Evolutionary conservation across 176 grass and related monocot species (phyloP).

Genomic region (Oryza nivara): DNA sequence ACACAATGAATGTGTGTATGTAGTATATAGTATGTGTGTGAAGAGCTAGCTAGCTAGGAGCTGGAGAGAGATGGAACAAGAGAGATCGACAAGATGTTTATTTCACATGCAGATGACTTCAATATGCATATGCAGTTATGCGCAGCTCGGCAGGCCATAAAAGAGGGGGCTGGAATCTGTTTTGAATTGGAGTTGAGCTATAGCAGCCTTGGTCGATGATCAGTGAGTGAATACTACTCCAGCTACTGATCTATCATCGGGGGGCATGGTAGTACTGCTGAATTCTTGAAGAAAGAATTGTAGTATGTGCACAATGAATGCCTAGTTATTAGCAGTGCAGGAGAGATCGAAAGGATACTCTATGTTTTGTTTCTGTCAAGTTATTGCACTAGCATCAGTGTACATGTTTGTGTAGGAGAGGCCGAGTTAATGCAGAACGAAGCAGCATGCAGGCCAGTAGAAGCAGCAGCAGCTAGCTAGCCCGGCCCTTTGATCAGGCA

Average conservation of each 20-base stretch:
- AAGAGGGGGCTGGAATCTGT: slow-evolving; percentile 28
- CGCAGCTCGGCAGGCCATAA: slow-evolving; percentile 37
- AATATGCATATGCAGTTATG: slow-evolving; percentile 45
- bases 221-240: slow-evolving; percentile 55
- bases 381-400: slow-evolving; percentile 44
- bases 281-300: slow-evolving; percentile 47
- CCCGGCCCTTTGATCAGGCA: slow-evolving; percentile 24
- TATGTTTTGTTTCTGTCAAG: slow-evolving; percentile 44
- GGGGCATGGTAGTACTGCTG: slow-evolving; percentile 18
- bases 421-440: slow-evolving; percentile 37
- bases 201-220: slow-evolving; percentile 13
- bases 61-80: slow-evolving; percentile 35
- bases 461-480: not conserved
- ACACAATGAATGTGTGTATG: not conserved
- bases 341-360: slow-evolving; percentile 17
- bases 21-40: not conserved
- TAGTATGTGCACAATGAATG: slow-evolving; percentile 36
- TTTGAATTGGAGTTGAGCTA: slow-evolving; percentile 55
- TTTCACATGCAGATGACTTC: slow-evolving; percentile 57
- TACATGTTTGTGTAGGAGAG: slow-evolving; percentile 25
- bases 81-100: slow-evolving; percentile 61
- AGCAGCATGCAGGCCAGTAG: not conserved
- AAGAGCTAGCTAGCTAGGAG: not conserved
- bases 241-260: slow-evolving; percentile 34
- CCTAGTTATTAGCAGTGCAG: slow-evolving; percentile 46